Evolutionary conservation across 2,329 filamentous ascomycete genomes (phyloP), one percentile per base, ranked within the genome.

Genomic region (Paecilomyces sp.): DNA sequence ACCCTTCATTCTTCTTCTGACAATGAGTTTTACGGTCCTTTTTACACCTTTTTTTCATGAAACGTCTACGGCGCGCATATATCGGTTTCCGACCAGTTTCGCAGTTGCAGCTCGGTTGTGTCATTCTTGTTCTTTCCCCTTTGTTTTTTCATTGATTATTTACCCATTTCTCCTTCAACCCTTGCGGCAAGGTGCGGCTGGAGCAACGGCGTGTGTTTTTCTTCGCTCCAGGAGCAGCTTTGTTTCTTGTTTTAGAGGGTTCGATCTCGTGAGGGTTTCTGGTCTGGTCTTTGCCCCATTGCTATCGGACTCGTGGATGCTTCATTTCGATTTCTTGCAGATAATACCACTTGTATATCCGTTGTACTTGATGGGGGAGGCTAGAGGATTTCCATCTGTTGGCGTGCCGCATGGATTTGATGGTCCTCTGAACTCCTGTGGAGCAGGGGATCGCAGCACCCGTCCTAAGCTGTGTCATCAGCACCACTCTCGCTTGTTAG

Each of bases 181-280:
- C 65, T 64, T 63, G 60, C 60, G 62, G 56, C 57, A 18, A 47
- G 55, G 50, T 58, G 56, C 58, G 55, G 57, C 34, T 57, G 33
- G 61, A 56, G 61, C 54, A 61, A 57, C 30, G 54, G 54, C 54
- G 30, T 36, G 54, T 11, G 25, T 28, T 28, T 33, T 28, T 54
- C 25, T 54, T 28, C 24, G 54, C 30, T 22, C 24, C 51, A 53
- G 51, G 51, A 28, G 28, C 51, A 15, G 6, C 13, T 41, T 41
- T 13, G 6, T n/a, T 41, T 41, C 6, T 41, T n/a, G 7, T 25
- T 53, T 53, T 53, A 41, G 36, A n/a, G 9, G 28, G 28, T 25
- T 31, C 13, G 55, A 25, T 22, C 24, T 56, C n/a, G 24, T 25
- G n/a, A 15, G 28, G 28, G 22, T 56, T 33, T 33, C 13, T 56